A percentile compares a stretch with the other conserved stretches of the same genome.
Evolutionary conservation across 768 basidiomycete species (phyloP).

Genomic region (Mycena leptocephala): DNA sequence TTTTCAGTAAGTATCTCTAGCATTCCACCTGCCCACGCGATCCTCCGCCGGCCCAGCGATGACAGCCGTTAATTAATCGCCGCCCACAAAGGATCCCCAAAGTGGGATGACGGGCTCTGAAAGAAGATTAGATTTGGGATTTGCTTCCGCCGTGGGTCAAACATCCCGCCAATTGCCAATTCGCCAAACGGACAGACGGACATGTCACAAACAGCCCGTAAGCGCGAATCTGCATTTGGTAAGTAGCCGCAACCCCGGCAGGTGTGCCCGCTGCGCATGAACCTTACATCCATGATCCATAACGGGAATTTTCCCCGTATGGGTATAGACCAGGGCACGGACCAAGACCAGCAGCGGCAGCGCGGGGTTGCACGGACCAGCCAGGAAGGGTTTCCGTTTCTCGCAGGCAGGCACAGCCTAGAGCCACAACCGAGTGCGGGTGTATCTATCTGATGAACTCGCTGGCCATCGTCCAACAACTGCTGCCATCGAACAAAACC

Average conservation of each 20-base stretch:
- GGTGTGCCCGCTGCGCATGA: too few relatives aligned
- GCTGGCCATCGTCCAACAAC: too few relatives aligned
- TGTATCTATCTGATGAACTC: neutral
- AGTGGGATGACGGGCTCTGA: too few relatives aligned
- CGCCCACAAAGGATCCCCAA: neutral
- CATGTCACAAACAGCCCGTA: too few relatives aligned
- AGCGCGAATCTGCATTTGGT: neutral
- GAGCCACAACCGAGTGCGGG: neutral
- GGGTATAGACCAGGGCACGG: too few relatives aligned
- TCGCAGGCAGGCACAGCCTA: neutral
- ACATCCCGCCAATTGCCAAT: neutral
- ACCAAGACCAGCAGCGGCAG: too few relatives aligned
- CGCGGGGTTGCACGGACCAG: neutral
- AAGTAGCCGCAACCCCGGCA: too few relatives aligned
- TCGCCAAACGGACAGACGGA: constrained; percentile 1
- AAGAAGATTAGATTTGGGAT: too few relatives aligned
- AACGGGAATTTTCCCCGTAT: neutral
- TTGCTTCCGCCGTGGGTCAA: constrained; percentile 5
- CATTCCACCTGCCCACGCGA: neutral
- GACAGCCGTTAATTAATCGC: neutral
- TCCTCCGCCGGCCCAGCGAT: neutral
- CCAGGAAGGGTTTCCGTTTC: neutral
- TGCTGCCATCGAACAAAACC: neutral
- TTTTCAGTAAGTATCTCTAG: neutral
- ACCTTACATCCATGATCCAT: too few relatives aligned